These are phyloP conservation scores for Laguncularia racemosa DNA, from an alignment of 345 rosid genomes.

Conservation along the genomic window DNA sequence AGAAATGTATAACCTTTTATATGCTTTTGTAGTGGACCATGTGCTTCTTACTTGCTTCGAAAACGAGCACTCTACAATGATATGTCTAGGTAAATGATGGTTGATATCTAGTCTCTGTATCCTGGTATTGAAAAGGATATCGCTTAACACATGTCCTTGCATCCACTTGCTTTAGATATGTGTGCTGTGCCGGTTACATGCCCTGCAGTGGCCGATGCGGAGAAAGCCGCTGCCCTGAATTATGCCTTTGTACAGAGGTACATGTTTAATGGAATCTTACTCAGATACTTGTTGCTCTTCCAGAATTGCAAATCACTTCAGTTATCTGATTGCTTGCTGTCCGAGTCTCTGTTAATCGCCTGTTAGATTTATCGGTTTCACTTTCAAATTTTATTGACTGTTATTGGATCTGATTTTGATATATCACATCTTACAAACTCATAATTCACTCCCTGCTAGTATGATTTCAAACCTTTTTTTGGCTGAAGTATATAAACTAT, in stretches of 20 bases:
- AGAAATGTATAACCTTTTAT: background rate
- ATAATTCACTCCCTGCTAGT: no score
- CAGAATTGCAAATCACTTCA: background rate
- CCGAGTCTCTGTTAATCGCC: background rate
- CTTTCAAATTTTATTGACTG: background rate
- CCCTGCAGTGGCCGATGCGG: constrained; percentile 74
- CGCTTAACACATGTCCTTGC: background rate
- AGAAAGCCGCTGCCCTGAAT: constrained; percentile 55
- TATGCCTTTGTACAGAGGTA: constrained; percentile 78
- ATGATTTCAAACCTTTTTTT: no score
- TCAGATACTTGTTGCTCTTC: background rate
- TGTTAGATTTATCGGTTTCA: background rate
- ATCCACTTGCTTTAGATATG: constrained; percentile 30
- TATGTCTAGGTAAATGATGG: constrained; percentile 34
- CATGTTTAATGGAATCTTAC: background rate
- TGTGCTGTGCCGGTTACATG: constrained; percentile 65
- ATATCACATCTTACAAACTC: no score
- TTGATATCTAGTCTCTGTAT: background rate
- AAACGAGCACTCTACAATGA: constrained; percentile 63
- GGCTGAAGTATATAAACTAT: no score
- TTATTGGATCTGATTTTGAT: background rate
- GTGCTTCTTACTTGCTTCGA: constrained; percentile 65
- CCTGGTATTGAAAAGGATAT: background rate
- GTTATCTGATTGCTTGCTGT: background rate
- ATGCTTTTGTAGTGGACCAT: constrained; percentile 39